Percentiles rank a stretch among this genome's conserved stretches.
These are phyloP conservation scores for Aspergillus nanangensis DNA, from an alignment of 495 filamentous ascomycete genomes.

Conservation along the genomic window DNA sequence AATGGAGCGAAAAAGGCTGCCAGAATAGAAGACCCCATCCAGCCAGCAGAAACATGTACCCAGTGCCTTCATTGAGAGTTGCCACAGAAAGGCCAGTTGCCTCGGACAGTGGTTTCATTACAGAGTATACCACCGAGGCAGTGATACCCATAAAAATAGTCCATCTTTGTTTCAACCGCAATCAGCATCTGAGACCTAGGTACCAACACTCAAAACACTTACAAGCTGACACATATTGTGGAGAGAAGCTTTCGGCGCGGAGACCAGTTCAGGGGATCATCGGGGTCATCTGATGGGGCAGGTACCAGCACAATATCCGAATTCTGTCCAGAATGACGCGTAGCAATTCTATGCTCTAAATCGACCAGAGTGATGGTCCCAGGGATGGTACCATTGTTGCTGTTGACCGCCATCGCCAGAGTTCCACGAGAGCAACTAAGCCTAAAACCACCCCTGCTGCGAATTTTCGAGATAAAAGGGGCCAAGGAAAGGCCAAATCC, in stretches of 20 bases:
- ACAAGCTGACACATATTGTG: neutral
- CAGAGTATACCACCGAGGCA: neutral
- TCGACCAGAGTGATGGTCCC: no score
- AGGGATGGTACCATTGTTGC: no score
- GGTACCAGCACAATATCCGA: neutral
- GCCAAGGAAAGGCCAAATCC: no score
- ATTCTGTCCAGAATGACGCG: no score
- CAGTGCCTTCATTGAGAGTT: neutral
- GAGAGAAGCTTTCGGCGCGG: neutral
- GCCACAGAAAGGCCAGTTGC: neutral
- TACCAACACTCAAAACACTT: neutral
- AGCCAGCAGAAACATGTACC: neutral
- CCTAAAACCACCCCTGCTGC: no score
- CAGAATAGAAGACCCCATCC: neutral
- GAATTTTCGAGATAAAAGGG: no score
- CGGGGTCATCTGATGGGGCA: neutral
- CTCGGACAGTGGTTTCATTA: neutral
- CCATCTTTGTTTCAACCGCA: no score
- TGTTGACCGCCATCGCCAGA: no score
- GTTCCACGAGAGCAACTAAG: no score
- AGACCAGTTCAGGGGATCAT: neutral
- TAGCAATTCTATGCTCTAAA: no score
- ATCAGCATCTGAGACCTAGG: neutral
- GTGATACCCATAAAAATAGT: neutral
- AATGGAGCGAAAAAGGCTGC: neutral